Percentiles rank a stretch among this genome's conserved stretches.
Conservation (phyloP, 768 basidiomycete species). For the Cystofilobasidium ferigula region DNA sequence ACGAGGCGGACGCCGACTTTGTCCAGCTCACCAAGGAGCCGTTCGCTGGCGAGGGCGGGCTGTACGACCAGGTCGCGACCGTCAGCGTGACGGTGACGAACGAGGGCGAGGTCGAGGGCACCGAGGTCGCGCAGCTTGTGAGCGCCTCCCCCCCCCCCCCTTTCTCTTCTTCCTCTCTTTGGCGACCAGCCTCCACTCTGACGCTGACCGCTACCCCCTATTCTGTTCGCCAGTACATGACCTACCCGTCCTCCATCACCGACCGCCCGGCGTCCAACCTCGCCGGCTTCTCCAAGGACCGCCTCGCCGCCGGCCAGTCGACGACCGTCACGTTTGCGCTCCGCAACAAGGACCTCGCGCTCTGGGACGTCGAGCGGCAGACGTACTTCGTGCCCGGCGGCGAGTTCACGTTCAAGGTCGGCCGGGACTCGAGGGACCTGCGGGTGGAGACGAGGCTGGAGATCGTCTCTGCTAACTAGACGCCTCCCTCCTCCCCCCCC, state of each 20-base stretch:
- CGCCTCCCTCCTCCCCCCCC: no score
- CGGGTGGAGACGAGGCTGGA: neutral
- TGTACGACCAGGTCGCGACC: slow-evolving; percentile 36
- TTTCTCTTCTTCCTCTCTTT: neutral
- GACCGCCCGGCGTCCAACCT: slow-evolving; percentile 15
- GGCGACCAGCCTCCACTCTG: no score
- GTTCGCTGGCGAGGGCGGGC: slow-evolving; percentile 30
- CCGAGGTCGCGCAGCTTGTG: slow-evolving; percentile 39
- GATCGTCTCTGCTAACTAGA: no score
- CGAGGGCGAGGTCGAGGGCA: slow-evolving; percentile 35
- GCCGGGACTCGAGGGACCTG: slow-evolving; percentile 10
- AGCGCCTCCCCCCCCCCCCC: slow-evolving; percentile 26
- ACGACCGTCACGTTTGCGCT: slow-evolving; percentile 19
- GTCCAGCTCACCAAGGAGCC: slow-evolving; percentile 38
- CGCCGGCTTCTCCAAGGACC: slow-evolving; percentile 20
- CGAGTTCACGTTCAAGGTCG: slow-evolving; percentile 10
- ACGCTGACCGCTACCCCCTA: neutral
- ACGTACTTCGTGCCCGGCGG: slow-evolving; percentile 13
- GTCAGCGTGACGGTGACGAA: slow-evolving; percentile 37
- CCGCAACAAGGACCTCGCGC: slow-evolving; percentile 18
- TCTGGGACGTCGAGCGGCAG: slow-evolving; percentile 12
- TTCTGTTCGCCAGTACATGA: slow-evolving; percentile 16
- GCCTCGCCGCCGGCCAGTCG: slow-evolving; percentile 4
- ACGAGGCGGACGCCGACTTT: slow-evolving; percentile 29
- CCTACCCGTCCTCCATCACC: slow-evolving; percentile 17